phyloP scores from a whole-genome alignment of 2,329 filamentous ascomycete genomes.

The Aspergillus ochraceoroseus region DNA sequence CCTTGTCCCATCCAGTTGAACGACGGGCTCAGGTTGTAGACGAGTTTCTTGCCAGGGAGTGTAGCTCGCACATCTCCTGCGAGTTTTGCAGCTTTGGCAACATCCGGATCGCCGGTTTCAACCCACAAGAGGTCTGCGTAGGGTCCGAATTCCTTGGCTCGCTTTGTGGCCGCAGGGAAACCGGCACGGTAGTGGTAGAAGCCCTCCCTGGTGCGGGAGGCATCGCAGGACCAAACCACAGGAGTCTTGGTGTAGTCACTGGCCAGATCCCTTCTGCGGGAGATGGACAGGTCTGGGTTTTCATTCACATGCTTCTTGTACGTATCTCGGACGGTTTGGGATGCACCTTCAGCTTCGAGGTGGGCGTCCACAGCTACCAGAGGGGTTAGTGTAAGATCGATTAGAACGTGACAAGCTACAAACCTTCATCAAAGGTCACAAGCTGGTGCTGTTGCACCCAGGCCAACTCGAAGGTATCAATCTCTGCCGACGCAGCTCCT shows the following conservation, averaged over 20 bases:
- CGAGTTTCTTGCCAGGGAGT: slow-evolving; percentile 76
- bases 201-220: slow-evolving; percentile 86
- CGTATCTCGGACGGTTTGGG: slow-evolving; percentile 58
- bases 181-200: slow-evolving; percentile 56
- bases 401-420: background rate
- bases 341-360: slow-evolving; percentile 61
- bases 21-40: slow-evolving; percentile 93
- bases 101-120: slow-evolving; percentile 85
- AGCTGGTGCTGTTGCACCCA: slow-evolving; percentile 87
- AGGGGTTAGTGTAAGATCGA: slow-evolving; percentile 5
- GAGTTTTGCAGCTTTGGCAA: slow-evolving; percentile 69
- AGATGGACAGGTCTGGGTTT: slow-evolving; percentile 71
- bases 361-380: slow-evolving; percentile 66
- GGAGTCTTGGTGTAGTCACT: slow-evolving; percentile 60
- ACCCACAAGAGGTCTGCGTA: slow-evolving; percentile 96
- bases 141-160: slow-evolving; percentile 82
- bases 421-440: slow-evolving; percentile 80
- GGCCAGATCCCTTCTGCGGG: slow-evolving; percentile 69
- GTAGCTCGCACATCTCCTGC: slow-evolving; percentile 66
- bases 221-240: slow-evolving; percentile 83
- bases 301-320: slow-evolving; percentile 61
- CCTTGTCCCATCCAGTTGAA: slow-evolving; percentile 99
- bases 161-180: slow-evolving; percentile 82
- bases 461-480: slow-evolving; percentile 76
- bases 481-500: slow-evolving; percentile 71